A percentile compares a stretch with the other conserved stretches of the same genome.
Evolutionary conservation across 2,329 filamentous ascomycete species (phyloP).

Genomic region (Apiospora hydei): DNA sequence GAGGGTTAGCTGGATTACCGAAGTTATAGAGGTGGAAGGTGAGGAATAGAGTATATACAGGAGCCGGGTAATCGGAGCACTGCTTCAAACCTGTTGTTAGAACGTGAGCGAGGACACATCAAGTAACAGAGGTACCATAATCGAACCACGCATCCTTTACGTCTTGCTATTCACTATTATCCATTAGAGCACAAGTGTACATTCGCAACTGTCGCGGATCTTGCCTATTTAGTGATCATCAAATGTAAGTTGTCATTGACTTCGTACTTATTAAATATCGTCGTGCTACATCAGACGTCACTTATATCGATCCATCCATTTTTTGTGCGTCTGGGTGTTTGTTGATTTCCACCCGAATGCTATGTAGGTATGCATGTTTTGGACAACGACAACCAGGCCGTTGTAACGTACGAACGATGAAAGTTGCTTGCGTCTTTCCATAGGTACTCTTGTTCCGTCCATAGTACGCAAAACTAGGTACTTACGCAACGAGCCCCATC

Average conservation of each 20-base stretch:
- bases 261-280: constrained; percentile 17
- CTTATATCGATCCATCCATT: background rate
- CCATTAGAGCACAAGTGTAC: background rate
- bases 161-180: background rate
- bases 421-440: background rate
- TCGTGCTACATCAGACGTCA: background rate
- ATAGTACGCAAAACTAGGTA: background rate
- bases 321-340: background rate
- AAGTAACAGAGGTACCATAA: background rate
- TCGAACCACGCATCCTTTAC: background rate
- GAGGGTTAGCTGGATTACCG: background rate
- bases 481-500: constrained; percentile 68
- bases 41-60: background rate
- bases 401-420: background rate
- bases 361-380: background rate
- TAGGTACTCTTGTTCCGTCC: too few relatives aligned
- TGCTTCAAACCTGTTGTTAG: constrained; percentile 3
- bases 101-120: background rate
- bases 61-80: background rate
- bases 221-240: background rate
- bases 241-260: background rate
- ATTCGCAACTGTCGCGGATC: background rate
- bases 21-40: background rate
- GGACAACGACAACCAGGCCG: background rate
- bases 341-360: background rate